Evolutionary conservation across 2,329 filamentous ascomycete species (phyloP).

Genomic region (Arthrobotrys entomopaga): DNA sequence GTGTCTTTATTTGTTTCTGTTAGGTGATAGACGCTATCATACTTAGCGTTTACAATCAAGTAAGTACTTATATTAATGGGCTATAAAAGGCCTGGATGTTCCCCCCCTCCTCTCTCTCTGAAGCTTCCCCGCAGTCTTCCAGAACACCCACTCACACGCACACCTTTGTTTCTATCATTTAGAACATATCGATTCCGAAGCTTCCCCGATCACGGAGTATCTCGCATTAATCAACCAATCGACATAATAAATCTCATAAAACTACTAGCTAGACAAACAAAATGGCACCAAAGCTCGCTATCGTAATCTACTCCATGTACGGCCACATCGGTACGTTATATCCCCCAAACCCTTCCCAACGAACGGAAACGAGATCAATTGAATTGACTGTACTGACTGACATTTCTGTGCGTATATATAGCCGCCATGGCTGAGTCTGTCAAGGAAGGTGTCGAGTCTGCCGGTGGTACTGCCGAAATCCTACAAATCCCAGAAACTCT

Average conservation of each 20-base stretch:
- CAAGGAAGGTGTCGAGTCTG: slow-evolving; percentile 86
- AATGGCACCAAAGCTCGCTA: slow-evolving; percentile 92
- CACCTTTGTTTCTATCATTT: slow-evolving; percentile 16
- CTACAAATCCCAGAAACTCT: slow-evolving; percentile 94
- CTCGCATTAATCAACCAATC: slow-evolving; percentile 20
- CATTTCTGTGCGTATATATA: slow-evolving; percentile 7
- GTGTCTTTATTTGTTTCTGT: too few relatives aligned
- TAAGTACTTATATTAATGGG: background rate
- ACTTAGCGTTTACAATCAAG: too few relatives aligned
- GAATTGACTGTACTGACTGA: too few relatives aligned
- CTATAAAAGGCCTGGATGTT: slow-evolving; percentile 23
- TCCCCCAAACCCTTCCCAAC: background rate
- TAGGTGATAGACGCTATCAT: too few relatives aligned
- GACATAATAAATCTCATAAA: background rate
- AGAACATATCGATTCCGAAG: background rate
- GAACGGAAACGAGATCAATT: slow-evolving; percentile 5
- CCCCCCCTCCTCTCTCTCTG: background rate
- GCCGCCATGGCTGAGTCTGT: slow-evolving; percentile 82
- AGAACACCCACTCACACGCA: slow-evolving; percentile 8
- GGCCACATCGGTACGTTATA: slow-evolving; percentile 74
- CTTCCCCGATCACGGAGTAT: slow-evolving; percentile 14
- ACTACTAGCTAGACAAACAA: slow-evolving; percentile 38
- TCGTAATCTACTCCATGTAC: slow-evolving; percentile 94
- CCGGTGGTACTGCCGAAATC: slow-evolving; percentile 82
- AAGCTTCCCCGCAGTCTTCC: background rate